Conservation (phyloP, 2,329 filamentous ascomycete genomes). For the Akanthomyces lecanii region DNA sequence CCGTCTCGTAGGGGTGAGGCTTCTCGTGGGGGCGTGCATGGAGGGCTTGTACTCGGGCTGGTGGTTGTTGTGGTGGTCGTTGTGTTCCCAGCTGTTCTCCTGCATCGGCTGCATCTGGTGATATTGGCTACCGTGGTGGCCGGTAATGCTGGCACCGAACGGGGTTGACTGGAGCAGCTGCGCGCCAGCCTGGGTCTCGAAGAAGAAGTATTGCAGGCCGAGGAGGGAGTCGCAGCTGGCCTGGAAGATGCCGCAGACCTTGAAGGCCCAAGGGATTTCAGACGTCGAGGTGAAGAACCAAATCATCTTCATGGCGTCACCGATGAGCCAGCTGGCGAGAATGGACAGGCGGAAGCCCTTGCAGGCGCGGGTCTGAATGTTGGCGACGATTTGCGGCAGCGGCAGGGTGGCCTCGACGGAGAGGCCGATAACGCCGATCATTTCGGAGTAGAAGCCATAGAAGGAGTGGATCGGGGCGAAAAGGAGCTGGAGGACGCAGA, state of each 20-base stretch:
- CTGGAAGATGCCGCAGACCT: slow-evolving; percentile 78
- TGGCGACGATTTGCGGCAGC: slow-evolving; percentile 71
- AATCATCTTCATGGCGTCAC: slow-evolving; percentile 83
- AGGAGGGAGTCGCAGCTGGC: slow-evolving; percentile 70
- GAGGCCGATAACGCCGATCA: slow-evolving; percentile 72
- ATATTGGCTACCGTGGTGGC: slow-evolving; percentile 30
- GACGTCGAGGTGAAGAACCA: slow-evolving; percentile 72
- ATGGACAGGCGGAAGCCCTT: slow-evolving; percentile 75
- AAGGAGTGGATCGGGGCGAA: slow-evolving; percentile 53
- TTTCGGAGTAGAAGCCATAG: slow-evolving; percentile 61
- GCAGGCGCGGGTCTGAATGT: slow-evolving; percentile 64
- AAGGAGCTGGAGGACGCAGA: slow-evolving; percentile 63
- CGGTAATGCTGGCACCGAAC: neutral
- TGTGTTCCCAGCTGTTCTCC: slow-evolving; percentile 25
- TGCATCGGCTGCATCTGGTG: slow-evolving; percentile 36
- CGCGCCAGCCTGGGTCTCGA: slow-evolving; percentile 34
- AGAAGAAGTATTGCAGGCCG: slow-evolving; percentile 70
- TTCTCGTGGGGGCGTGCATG: slow-evolving; percentile 31
- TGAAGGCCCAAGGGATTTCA: slow-evolving; percentile 73
- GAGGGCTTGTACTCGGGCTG: slow-evolving; percentile 28
- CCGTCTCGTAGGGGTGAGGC: slow-evolving; percentile 37
- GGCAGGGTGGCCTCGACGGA: slow-evolving; percentile 78
- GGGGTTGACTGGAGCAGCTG: slow-evolving; percentile 23
- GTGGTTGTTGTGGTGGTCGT: neutral
- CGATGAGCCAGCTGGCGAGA: slow-evolving; percentile 71